A percentile compares a stretch with the other conserved stretches of the same genome.
phyloP scores from a whole-genome alignment of 2,329 filamentous ascomycete genomes.

The Pseudogymnoascus sp. region DNA sequence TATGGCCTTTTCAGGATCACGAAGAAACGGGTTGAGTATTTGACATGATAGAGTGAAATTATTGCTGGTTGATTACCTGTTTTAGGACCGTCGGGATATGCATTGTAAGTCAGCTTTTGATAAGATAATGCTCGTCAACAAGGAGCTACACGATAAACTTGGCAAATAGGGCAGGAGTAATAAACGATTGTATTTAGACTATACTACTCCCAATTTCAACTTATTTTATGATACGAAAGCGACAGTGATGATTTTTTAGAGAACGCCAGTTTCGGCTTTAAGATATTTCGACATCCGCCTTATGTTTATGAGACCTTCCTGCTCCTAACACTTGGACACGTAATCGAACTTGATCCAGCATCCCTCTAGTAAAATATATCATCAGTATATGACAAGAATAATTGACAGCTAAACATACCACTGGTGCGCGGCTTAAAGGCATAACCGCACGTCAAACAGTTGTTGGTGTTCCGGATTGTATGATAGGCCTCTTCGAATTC shows the following conservation, averaged over 20 bases:
- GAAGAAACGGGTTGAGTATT: conserved; percentile 17
- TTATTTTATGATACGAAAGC: not conserved
- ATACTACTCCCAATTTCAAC: not conserved
- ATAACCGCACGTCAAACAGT: not conserved
- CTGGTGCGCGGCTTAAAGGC: not conserved
- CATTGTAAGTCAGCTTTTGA: not conserved
- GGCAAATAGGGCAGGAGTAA: not conserved
- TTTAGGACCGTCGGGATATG: not conserved
- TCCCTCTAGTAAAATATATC: not conserved
- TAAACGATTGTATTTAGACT: not conserved
- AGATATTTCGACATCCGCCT: not conserved
- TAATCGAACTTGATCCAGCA: not conserved
- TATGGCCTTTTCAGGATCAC: conserved; percentile 17
- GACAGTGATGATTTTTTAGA: not conserved
- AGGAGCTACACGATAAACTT: not conserved
- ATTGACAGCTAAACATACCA: not conserved
- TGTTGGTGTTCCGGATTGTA: not conserved
- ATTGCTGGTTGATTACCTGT: not conserved
- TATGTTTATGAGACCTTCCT: not conserved
- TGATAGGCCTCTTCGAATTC: not conserved
- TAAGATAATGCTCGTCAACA: not conserved
- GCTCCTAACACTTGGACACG: not conserved
- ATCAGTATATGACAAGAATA: not conserved
- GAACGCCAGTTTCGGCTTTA: not conserved
- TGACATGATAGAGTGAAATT: not conserved